These are phyloP conservation scores for Talaromyces amestolkiae DNA, from an alignment of 2,329 filamentous ascomycete genomes.

Conservation along the genomic window DNA sequence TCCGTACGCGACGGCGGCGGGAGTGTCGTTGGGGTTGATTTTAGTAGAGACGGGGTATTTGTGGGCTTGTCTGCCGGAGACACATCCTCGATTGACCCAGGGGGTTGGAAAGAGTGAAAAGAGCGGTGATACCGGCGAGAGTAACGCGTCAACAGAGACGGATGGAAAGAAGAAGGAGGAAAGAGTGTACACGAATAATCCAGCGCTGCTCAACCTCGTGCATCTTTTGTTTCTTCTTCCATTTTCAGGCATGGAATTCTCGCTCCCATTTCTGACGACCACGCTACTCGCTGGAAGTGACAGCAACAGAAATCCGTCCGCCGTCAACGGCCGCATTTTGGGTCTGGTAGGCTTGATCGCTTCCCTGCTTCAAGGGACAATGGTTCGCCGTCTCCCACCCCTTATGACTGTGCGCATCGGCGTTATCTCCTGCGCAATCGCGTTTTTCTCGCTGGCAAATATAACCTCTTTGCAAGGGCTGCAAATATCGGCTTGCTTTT, in stretches of 20 bases:
- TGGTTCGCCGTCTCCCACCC: conserved; percentile 81
- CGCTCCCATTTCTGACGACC: conserved; percentile 94
- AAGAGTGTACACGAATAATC: conserved; percentile 70
- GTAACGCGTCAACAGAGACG: conserved; percentile 14
- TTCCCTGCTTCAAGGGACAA: conserved; percentile 86
- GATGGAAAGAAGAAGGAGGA: conserved; percentile 29
- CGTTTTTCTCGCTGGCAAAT: conserved; percentile 75
- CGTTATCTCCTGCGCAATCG: conserved; percentile 70
- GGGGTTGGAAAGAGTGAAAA: conserved; percentile 33
- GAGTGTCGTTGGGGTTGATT: conserved; percentile 80
- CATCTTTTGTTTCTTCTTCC: conserved; percentile 93
- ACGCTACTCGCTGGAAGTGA: conserved; percentile 70
- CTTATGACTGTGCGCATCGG: conserved; percentile 76
- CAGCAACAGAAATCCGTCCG: conserved; percentile 50
- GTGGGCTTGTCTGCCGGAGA: conserved; percentile 82
- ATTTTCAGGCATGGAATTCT: conserved; percentile 98
- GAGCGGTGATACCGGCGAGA: conserved; percentile 21
- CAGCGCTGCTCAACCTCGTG: conserved; percentile 74
- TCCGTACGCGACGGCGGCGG: conserved; percentile 89
- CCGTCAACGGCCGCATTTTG: conserved; percentile 78
- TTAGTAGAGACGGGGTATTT: conserved; percentile 85
- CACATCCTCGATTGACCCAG: conserved; percentile 57
- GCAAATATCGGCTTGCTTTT: conserved; percentile 76
- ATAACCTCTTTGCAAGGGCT: conserved; percentile 67
- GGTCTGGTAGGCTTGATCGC: conserved; percentile 90